A percentile compares a stretch with the other conserved stretches of the same genome.
phyloP scores from a whole-genome alignment of 2,329 filamentous ascomycete species.

The Diaporthe caulivora region DNA sequence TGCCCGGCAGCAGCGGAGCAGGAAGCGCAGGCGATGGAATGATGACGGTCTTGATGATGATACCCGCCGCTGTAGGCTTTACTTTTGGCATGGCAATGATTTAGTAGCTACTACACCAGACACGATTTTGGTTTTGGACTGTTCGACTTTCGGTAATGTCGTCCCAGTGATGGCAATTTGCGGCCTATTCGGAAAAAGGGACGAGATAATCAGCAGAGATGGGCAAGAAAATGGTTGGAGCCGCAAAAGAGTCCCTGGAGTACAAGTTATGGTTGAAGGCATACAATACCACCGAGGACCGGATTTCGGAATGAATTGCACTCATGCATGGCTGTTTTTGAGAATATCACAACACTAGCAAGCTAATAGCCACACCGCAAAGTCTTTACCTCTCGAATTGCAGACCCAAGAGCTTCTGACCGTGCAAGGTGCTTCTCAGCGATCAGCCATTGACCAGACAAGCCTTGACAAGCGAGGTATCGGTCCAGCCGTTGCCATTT shows the following conservation, averaged over 20 bases:
- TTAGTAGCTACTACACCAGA: background rate
- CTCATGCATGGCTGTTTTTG: background rate
- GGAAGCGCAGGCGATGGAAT: background rate
- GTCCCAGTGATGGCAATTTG: background rate
- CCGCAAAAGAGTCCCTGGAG: background rate
- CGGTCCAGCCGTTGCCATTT: constrained; percentile 41
- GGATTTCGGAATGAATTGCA: background rate
- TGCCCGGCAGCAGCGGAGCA: constrained; percentile 49
- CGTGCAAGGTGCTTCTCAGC: too few relatives aligned
- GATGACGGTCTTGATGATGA: constrained; percentile 17
- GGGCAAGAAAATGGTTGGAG: background rate
- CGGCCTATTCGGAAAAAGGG: too few relatives aligned
- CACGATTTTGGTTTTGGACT: background rate
- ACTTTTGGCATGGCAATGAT: constrained; percentile 30
- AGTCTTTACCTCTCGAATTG: too few relatives aligned
- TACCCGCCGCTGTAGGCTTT: constrained; percentile 36
- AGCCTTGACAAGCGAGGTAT: constrained; percentile 42
- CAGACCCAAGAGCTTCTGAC: background rate
- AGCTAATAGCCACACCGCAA: background rate
- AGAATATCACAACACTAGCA: background rate
- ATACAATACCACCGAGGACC: background rate
- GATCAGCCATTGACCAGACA: constrained; percentile 38
- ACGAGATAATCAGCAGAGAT: background rate
- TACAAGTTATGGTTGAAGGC: background rate
- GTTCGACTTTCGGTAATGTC: background rate